A percentile compares a stretch with the other conserved stretches of the same genome.
These are phyloP conservation scores for Darksidea phi DNA, from an alignment of 495 filamentous ascomycete species.

Conservation along the genomic window DNA sequence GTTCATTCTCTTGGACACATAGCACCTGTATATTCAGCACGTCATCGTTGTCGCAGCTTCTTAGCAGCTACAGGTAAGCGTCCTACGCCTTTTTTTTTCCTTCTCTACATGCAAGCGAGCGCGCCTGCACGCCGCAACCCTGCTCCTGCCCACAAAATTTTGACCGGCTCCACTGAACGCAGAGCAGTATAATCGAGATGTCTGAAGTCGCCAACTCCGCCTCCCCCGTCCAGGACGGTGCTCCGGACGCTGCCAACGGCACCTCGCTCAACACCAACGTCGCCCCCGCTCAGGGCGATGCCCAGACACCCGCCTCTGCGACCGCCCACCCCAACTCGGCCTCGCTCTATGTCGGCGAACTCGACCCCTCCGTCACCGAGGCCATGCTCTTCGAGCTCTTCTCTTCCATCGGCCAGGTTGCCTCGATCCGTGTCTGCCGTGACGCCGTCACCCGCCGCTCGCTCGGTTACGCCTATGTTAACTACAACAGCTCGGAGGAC, in stretches of 20 bases:
- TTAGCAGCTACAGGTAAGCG: slow-evolving; percentile 3
- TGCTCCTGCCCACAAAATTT: slow-evolving; percentile 18
- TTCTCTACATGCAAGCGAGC: slow-evolving; percentile 11
- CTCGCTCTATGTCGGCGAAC: slow-evolving; percentile 97
- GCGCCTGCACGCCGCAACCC: slow-evolving; percentile 5
- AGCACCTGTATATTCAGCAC: background rate
- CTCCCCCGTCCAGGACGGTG: slow-evolving; percentile 65
- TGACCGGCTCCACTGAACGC: background rate
- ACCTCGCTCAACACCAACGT: slow-evolving; percentile 67
- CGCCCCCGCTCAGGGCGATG: slow-evolving; percentile 56
- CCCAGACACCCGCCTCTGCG: slow-evolving; percentile 68
- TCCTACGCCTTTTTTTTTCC: slow-evolving; percentile 4
- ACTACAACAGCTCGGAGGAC: slow-evolving; percentile 97
- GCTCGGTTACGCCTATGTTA: slow-evolving; percentile 98
- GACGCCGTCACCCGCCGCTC: slow-evolving; percentile 98
- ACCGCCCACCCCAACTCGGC: slow-evolving; percentile 84
- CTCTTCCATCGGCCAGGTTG: slow-evolving; percentile 97
- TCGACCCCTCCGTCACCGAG: slow-evolving; percentile 96
- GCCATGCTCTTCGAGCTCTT: slow-evolving; percentile 99
- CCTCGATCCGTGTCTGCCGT: slow-evolving; percentile 99
- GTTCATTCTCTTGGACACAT: slow-evolving; percentile 11
- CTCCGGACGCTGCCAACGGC: slow-evolving; percentile 61
- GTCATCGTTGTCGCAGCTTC: slow-evolving; percentile 8
- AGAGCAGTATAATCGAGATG: slow-evolving; percentile 49
- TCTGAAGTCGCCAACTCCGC: slow-evolving; percentile 59